Base-by-base conservation (phyloP, 2,329 filamentous ascomycete species). In the Talaromyces sp. region DNA sequence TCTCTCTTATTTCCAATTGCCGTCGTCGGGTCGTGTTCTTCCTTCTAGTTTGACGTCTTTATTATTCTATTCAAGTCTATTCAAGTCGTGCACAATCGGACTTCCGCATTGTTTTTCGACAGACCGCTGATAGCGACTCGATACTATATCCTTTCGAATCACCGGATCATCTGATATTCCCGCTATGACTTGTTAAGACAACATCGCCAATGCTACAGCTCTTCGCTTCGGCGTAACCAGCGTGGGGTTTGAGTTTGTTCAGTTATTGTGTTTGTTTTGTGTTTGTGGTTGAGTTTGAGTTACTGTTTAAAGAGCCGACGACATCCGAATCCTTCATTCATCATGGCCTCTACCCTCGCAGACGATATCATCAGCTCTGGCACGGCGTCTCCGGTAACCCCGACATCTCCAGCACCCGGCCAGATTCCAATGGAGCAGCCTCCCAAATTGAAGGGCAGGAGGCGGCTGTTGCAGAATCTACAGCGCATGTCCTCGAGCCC, bases 401-500 rank as follows among this genome's bases (percentile, higher is more conserved):
- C 77, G 49, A 67, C 71, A 58, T 75, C 77, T 15, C 36, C 77
- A n/a, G 45, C 51, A 38, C 66, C 70, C 36, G 77, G 74, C 4
- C 72, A 77, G 67, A 77, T 78, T 15, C 75, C 78, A 3, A 67
- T 77, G 59, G 79, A 79, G 34, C 77, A 76, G 45, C 78, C 77
- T 2, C 82, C 81, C 29, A 92, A 89, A 77, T 81, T 86, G 65
- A 92, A 89, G 75, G 85, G 87, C 62, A 86, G 90, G 56, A 87
- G 89, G 71, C 87, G 89, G 66, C 78, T 96, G 38, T 81, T 96
- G 19, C 88, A 88, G 68, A 87, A 89, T 36, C 84, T 96, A 58
- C 89, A 94, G 68, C 89, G 91, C 65, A 94, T 96, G 73, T 89
- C 91, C 11, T 96, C 92, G 0, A 92, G 89, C 6, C 89, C 91